These are phyloP conservation scores for Stephanodiscus minutulus DNA, from an alignment of 108 stramenopile genomes.

Conservation along the genomic window DNA sequence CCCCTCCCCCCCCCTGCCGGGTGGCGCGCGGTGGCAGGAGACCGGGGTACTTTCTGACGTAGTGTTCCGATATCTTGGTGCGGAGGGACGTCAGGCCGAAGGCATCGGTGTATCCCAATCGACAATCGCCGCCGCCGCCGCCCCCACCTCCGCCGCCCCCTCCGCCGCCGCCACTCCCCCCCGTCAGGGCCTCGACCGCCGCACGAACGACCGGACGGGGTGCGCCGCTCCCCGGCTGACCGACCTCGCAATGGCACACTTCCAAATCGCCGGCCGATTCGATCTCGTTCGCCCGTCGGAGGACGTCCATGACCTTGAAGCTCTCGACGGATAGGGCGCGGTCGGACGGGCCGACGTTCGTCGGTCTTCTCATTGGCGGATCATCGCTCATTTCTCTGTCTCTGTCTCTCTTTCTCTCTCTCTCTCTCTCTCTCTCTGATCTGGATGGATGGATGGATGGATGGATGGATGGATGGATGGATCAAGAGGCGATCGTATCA, in stretches of 20 bases:
- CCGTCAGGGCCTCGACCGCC: conserved; percentile 62
- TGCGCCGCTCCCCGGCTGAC: conserved; percentile 88
- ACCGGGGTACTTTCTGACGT: conserved; percentile 57
- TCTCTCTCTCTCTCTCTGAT: too few relatives aligned
- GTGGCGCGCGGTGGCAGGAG: too few relatives aligned
- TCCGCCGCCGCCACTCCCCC: conserved; percentile 23
- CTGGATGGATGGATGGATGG: too few relatives aligned
- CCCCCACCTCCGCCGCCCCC: too few relatives aligned
- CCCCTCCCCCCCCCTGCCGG: too few relatives aligned
- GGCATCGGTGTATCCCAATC: conserved; percentile 90
- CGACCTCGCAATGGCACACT: conserved; percentile 87
- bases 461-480: too few relatives aligned
- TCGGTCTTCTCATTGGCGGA: neutral
- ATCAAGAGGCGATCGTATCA: too few relatives aligned
- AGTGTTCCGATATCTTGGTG: conserved; percentile 70
- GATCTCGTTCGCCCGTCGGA: conserved; percentile 78
- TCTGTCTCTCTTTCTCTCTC: too few relatives aligned
- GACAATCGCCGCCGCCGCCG: neutral
- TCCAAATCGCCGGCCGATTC: conserved; percentile 54
- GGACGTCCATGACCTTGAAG: conserved; percentile 94
- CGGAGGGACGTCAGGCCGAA: conserved; percentile 81
- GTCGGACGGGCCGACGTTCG: conserved; percentile 6
- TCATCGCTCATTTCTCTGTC: neutral
- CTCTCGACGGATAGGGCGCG: conserved; percentile 54
- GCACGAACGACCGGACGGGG: conserved; percentile 71